Evolutionary conservation across 257 asterid species (phyloP).

Genomic region (Rubia yunnanensis): DNA sequence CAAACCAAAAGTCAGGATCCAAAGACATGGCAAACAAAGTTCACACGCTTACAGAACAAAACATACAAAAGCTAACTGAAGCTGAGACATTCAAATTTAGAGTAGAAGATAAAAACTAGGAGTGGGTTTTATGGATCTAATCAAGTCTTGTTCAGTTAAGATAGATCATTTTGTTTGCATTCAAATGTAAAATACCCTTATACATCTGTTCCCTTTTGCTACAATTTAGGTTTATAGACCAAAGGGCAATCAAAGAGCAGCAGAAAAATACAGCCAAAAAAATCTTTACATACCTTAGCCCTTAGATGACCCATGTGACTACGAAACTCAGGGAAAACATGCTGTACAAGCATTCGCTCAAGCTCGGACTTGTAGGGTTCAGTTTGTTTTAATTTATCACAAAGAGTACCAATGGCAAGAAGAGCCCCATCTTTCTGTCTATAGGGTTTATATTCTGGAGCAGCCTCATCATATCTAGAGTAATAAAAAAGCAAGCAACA

Average conservation of each 20-base stretch:
- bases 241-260: background rate
- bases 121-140: no score
- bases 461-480: conserved; percentile 67
- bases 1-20: background rate
- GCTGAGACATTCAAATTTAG: background rate
- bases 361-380: conserved; percentile 93
- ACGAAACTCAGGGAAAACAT: conserved; percentile 86
- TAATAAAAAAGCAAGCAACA: background rate
- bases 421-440: conserved; percentile 98
- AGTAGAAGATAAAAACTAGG: background rate
- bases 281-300: conserved; percentile 54
- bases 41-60: background rate
- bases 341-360: conserved; percentile 89
- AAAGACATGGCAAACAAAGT: background rate
- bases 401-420: conserved; percentile 93
- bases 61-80: background rate
- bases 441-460: conserved; percentile 59
- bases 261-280: background rate
- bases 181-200: background rate
- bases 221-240: background rate
- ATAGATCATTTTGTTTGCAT: background rate
- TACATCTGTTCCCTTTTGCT: background rate
- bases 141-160: no score
- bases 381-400: conserved; percentile 88
- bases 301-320: conserved; percentile 95